Evolutionary conservation across 257 asterid genomes (phyloP).

Genomic region (Gardenia jasminoides): DNA sequence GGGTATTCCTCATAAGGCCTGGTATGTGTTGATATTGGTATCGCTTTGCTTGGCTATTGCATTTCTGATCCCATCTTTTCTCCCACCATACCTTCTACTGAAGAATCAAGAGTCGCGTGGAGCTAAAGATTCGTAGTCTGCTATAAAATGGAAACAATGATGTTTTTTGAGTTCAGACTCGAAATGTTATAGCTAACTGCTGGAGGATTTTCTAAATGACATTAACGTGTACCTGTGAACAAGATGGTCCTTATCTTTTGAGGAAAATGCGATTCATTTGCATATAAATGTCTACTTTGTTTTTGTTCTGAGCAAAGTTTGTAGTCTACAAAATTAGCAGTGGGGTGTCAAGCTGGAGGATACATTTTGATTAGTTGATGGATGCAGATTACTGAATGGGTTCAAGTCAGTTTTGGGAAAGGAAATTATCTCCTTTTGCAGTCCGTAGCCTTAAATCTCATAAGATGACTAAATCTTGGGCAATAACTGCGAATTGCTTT

Average conservation of each 20-base stretch:
- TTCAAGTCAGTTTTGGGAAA: background rate
- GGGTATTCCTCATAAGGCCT: slow-evolving; percentile 78
- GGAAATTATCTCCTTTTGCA: background rate
- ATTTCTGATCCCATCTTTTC: slow-evolving; percentile 56
- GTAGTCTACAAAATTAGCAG: background rate
- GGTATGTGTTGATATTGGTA: slow-evolving; percentile 63
- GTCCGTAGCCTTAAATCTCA: background rate
- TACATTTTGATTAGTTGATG: background rate
- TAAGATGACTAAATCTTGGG: background rate
- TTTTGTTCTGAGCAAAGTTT: background rate
- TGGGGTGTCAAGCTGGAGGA: background rate
- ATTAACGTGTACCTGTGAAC: background rate
- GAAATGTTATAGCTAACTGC: background rate
- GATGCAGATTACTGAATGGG: background rate
- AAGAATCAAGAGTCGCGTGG: slow-evolving; percentile 35
- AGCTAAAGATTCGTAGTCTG: slow-evolving; percentile 45
- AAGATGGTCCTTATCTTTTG: background rate
- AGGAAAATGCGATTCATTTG: background rate
- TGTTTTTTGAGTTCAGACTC: background rate
- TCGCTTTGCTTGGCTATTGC: slow-evolving; percentile 61
- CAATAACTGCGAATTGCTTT: background rate
- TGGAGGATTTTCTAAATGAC: background rate
- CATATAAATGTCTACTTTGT: background rate
- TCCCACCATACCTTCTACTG: slow-evolving; percentile 62
- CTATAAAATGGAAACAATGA: background rate